phyloP scores from a whole-genome alignment of 805 yeast species.

The Kazachstania bromeliacearum region DNA sequence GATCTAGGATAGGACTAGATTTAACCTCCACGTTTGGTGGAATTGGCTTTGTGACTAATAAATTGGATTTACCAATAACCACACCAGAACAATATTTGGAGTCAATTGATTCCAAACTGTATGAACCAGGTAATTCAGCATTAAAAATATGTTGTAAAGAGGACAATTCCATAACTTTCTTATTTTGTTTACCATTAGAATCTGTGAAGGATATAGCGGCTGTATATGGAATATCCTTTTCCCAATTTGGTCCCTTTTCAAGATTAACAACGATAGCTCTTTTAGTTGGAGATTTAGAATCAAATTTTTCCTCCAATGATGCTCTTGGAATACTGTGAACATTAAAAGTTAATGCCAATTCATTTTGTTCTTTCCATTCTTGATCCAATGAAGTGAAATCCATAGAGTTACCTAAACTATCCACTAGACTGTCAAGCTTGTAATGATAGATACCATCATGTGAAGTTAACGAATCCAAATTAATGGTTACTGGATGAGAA shows the following conservation, averaged over 20 bases:
- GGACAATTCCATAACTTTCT: conserved; percentile 22
- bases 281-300: conserved; percentile 31
- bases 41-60: conserved; percentile 49
- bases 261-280: conserved; percentile 29
- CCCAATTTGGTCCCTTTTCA: conserved; percentile 20
- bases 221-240: conserved; percentile 27
- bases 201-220: conserved; percentile 29
- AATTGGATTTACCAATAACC: conserved; percentile 44
- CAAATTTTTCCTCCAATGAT: conserved; percentile 35
- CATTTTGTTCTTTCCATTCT: conserved; percentile 19
- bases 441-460: conserved; percentile 48
- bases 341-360: conserved; percentile 37
- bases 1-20: conserved; percentile 54
- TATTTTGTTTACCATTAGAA: conserved; percentile 17
- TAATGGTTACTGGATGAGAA: conserved; percentile 35
- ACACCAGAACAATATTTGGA: conserved; percentile 63
- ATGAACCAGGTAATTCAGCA: conserved; percentile 56
- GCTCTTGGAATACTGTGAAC: conserved; percentile 51
- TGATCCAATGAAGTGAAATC: conserved; percentile 31
- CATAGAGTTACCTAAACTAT: conserved; percentile 56
- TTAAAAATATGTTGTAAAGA: conserved; percentile 26
- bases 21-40: conserved; percentile 39
- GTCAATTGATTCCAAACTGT: conserved; percentile 42
- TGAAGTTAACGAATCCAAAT: conserved; percentile 34
- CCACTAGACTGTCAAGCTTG: conserved; percentile 47